Base-by-base conservation (phyloP, 2,329 filamentous ascomycete species). In the Trichoderma koningii region DNA sequence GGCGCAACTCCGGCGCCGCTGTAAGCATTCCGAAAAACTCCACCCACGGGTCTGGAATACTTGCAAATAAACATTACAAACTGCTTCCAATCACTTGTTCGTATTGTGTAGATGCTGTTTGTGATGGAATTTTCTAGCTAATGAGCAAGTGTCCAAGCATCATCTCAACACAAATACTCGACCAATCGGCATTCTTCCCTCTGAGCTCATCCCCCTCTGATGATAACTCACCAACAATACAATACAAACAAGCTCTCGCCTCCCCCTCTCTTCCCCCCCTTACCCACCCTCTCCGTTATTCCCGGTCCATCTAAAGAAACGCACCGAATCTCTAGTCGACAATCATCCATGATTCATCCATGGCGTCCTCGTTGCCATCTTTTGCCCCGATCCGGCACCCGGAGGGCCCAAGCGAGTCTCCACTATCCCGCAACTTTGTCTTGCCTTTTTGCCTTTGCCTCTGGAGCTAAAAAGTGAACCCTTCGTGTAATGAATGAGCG, bases 1-100 rank as follows among this genome's bases (percentile, higher is more conserved):
- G 67, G 50, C 66, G 55, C 67, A 69, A 55, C 41, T 26, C 57
- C 38, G 57, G 48, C 57, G 57, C 48, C 38, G 38, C 38, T 26
- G 34, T 53, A 62, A 42, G 34, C 34, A 38, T 38, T 5, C 23
- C 51, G 38, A 51, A 41, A 41, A 14, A 14, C 34, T 14, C 34
- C 34, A 38, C 34, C 34, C 34, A 38, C 28, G 28, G 28, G 28
- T 23, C 21, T 23, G 21, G 21, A 23, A 2, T 23, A 23, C 21
- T 23, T 23, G 21, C 3, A 3, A 23, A 23, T 23, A 23, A 23
- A 23, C 21, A 3, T 23, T 23, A 23, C 21, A 2, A 23, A 23
- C 21, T 38, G n/a, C 34, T 38, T 38, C 34, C 34, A 38, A 38
- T 38, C 34, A 14, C 34, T 38, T 38, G 12, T 14, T 14, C 10